Conservation (phyloP, 139 green algal species). For the Coelastrella sp. region DNA sequence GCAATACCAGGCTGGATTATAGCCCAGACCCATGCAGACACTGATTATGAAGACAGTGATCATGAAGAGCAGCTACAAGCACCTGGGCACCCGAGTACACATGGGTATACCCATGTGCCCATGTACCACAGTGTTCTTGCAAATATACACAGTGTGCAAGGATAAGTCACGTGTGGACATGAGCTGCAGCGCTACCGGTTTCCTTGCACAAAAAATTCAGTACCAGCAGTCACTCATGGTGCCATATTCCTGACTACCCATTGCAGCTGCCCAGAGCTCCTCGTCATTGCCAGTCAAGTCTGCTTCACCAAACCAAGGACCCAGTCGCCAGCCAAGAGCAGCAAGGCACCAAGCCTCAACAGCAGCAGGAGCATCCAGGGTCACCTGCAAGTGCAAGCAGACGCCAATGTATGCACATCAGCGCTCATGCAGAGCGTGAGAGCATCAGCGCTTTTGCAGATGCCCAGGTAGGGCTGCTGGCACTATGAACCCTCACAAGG, state of each 20-base stretch:
- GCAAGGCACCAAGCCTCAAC: conserved; percentile 62
- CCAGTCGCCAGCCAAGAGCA: conserved; percentile 58
- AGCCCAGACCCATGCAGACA: no score
- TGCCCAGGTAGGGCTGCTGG: no score
- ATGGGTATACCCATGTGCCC: no score
- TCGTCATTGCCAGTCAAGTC: conserved; percentile 29
- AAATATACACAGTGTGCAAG: no score
- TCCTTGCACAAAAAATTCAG: not conserved
- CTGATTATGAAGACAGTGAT: no score
- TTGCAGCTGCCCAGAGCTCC: conserved; percentile 11
- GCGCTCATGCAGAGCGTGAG: not conserved
- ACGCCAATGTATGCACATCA: not conserved
- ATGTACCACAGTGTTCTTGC: no score
- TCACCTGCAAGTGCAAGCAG: not conserved
- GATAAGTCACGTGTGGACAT: no score
- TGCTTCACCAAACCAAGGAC: conserved; percentile 55
- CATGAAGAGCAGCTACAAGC: no score
- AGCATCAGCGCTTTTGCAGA: not conserved
- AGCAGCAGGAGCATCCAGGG: conserved; percentile 43
- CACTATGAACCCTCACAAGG: no score
- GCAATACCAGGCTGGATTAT: no score
- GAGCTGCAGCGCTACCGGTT: not conserved
- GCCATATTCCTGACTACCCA: conserved; percentile 24
- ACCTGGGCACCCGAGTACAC: no score
- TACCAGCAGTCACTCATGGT: not conserved